These are phyloP conservation scores for Vishniacozyma victoriae DNA, from an alignment of 768 basidiomycete genomes.

Conservation along the genomic window DNA sequence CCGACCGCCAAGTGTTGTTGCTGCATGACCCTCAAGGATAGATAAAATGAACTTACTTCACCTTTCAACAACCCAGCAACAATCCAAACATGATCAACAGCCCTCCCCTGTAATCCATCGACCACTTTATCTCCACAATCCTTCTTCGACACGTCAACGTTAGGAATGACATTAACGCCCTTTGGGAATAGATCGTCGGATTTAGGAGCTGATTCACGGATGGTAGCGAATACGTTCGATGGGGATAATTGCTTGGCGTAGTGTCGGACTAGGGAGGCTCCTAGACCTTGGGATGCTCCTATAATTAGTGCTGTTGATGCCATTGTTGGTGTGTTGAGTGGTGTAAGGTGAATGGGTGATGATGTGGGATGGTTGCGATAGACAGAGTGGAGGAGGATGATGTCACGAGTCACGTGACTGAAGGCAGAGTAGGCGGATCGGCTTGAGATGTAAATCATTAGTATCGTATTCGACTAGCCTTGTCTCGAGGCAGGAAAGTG, in stretches of 20 bases:
- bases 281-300: conserved; percentile 53
- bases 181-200: conserved; percentile 31
- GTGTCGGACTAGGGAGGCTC: conserved; percentile 47
- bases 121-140: conserved; percentile 49
- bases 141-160: conserved; percentile 47
- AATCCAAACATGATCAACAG: conserved; percentile 48
- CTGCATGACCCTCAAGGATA: neutral
- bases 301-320: conserved; percentile 49
- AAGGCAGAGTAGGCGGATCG: too few species aligned
- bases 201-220: conserved; percentile 11
- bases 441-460: too few species aligned
- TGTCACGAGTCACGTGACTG: too few species aligned
- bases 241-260: conserved; percentile 26
- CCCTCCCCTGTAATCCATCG: conserved; percentile 41
- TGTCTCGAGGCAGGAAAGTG: too few species aligned
- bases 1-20: neutral
- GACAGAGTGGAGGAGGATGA: too few species aligned
- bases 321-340: too few species aligned
- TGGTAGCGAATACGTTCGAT: conserved; percentile 49
- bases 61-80: conserved; percentile 50
- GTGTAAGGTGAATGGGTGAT: too few species aligned
- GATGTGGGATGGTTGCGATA: too few species aligned
- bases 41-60: conserved; percentile 42
- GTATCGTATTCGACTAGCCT: too few species aligned
- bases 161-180: conserved; percentile 48